phyloP scores from a whole-genome alignment of 495 filamentous ascomycete species.

The Parachaetomium inaequale region DNA sequence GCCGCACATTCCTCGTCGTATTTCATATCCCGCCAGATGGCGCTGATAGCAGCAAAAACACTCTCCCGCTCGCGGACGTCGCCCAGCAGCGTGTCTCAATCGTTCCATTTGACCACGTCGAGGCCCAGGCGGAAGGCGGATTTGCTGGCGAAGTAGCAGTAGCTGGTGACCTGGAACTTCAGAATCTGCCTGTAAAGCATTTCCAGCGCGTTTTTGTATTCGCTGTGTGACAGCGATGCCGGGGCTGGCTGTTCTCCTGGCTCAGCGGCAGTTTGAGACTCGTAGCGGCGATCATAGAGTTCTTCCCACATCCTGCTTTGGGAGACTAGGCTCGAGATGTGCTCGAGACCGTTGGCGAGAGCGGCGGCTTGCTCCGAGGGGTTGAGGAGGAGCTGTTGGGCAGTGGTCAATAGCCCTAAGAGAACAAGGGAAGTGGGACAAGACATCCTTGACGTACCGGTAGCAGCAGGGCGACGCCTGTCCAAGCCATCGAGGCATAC shows the following conservation, averaged over 20 bases:
- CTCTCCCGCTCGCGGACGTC: not conserved
- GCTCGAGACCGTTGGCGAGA: not conserved
- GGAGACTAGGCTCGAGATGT: not conserved
- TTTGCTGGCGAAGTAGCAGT: not conserved
- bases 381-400: not conserved
- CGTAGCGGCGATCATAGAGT: not conserved
- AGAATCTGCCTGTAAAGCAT: not conserved
- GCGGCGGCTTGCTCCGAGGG: not conserved
- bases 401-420: not conserved
- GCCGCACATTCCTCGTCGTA: not conserved
- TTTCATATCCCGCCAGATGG: not conserved
- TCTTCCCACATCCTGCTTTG: conserved; percentile 6
- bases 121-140: not conserved
- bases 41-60: not conserved
- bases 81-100: not conserved
- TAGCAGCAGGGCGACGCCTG: not conserved
- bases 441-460: not conserved
- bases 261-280: not conserved
- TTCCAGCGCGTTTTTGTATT: not conserved
- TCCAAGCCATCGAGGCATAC: not conserved
- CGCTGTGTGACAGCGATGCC: not conserved
- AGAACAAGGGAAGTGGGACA: no score
- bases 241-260: no score
- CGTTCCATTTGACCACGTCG: not conserved
- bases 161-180: not conserved